A percentile compares a stretch with the other conserved stretches of the same genome.
phyloP scores from a whole-genome alignment of 768 basidiomycete genomes.

The Trametes elegans region DNA sequence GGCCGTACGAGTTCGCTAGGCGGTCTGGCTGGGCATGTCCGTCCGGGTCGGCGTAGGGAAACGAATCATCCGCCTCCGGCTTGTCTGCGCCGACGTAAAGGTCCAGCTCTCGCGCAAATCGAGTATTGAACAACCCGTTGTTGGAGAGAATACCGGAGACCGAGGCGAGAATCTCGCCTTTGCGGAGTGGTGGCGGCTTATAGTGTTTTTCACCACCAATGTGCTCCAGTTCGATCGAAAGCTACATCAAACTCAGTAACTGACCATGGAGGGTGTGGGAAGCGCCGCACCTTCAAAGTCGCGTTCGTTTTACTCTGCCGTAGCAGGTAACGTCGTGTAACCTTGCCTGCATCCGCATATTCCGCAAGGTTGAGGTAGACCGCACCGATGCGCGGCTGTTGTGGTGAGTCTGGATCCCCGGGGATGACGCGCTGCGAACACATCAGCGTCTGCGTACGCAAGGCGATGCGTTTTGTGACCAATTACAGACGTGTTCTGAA shows the following conservation, averaged over 20 bases:
- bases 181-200: constrained; percentile 64
- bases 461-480: no score
- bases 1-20: constrained; percentile 52
- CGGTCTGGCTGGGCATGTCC: constrained; percentile 31
- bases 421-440: constrained; percentile 49
- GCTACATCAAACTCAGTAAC: constrained; percentile 32
- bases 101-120: constrained; percentile 47
- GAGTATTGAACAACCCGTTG: constrained; percentile 47
- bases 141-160: constrained; percentile 57
- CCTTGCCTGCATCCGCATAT: constrained; percentile 57
- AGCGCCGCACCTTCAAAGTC: constrained; percentile 56
- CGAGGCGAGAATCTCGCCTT: constrained; percentile 70
- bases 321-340: constrained; percentile 65
- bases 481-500: no score
- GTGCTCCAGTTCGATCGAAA: constrained; percentile 57
- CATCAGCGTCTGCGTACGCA: neutral
- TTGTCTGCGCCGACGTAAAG: constrained; percentile 33
- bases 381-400: constrained; percentile 60
- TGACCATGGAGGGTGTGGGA: neutral
- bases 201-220: constrained; percentile 55
- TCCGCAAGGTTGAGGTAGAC: constrained; percentile 73
- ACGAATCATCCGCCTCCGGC: constrained; percentile 11
- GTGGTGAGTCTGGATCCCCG: constrained; percentile 53
- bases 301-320: constrained; percentile 79
- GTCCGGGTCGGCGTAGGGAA: constrained; percentile 16